Evolutionary conservation across 2,329 filamentous ascomycete genomes (phyloP).

Genomic region (Verticillium alfalfae): DNA sequence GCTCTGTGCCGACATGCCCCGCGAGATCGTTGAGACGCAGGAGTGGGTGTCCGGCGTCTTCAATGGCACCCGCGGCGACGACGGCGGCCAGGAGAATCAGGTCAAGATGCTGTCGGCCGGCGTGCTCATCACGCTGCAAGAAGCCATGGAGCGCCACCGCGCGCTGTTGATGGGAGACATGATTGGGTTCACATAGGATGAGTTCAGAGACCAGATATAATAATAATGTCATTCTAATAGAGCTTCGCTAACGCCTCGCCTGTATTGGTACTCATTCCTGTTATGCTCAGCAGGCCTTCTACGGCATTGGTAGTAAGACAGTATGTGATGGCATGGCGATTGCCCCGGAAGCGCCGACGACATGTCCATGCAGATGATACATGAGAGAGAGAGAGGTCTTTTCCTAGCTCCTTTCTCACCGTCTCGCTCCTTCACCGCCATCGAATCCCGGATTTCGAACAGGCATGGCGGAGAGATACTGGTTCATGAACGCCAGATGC

Average conservation of each 20-base stretch:
- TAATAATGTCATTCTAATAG: neutral
- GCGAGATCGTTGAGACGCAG: slow-evolving; percentile 76
- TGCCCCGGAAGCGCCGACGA: neutral
- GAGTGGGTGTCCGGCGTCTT: slow-evolving; percentile 82
- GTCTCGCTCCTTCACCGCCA: neutral
- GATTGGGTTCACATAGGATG: slow-evolving; percentile 28
- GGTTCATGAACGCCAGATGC: slow-evolving; percentile 40
- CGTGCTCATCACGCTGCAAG: slow-evolving; percentile 69
- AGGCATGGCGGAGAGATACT: slow-evolving; percentile 35
- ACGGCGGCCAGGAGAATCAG: slow-evolving; percentile 65
- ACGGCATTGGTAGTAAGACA: neutral
- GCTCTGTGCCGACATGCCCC: slow-evolving; percentile 68
- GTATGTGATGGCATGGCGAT: neutral
- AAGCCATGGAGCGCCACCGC: slow-evolving; percentile 79
- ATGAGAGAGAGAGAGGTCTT: neutral
- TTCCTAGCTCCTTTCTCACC: neutral
- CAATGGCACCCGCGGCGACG: slow-evolving; percentile 46
- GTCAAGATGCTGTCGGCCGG: slow-evolving; percentile 75
- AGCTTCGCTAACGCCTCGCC: neutral
- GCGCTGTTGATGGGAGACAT: slow-evolving; percentile 68
- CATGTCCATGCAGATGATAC: neutral
- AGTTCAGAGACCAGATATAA: neutral
- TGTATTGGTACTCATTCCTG: neutral
- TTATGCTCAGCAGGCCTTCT: neutral
- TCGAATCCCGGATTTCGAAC: slow-evolving; percentile 18